Evolutionary conservation across 768 basidiomycete genomes (phyloP).

Genomic region (Epithele typhae): DNA sequence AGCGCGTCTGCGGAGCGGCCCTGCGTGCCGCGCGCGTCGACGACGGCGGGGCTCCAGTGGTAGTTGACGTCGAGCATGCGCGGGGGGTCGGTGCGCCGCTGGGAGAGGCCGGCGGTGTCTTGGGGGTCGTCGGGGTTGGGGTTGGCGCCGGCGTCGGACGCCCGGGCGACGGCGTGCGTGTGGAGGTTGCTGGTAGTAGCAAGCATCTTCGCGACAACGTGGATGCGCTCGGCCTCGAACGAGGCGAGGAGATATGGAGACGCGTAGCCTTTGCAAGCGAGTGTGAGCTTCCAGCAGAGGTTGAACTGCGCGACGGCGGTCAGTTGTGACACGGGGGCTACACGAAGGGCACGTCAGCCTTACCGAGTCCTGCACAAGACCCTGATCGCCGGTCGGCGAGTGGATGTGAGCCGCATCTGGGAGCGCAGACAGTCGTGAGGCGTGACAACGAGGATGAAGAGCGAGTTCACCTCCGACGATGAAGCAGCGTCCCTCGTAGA

Average conservation of each 20-base stretch:
- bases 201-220: slow-evolving; percentile 27
- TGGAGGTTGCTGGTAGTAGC: slow-evolving; percentile 17
- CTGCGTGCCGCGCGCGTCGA: slow-evolving; percentile 31
- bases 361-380: slow-evolving; percentile 26
- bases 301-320: slow-evolving; percentile 23
- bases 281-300: slow-evolving; percentile 28
- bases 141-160: background rate
- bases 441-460: background rate
- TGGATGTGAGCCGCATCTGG: slow-evolving; percentile 49
- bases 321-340: too few species aligned
- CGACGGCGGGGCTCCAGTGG: slow-evolving; percentile 43
- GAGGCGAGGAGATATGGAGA: slow-evolving; percentile 22
- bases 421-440: background rate
- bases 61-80: slow-evolving; percentile 50
- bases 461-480: slow-evolving; percentile 39
- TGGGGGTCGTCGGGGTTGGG: too few species aligned
- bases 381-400: slow-evolving; percentile 39
- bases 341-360: too few species aligned
- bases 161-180: background rate
- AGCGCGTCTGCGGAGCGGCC: slow-evolving; percentile 13
- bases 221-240: slow-evolving; percentile 27
- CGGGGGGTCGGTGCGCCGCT: slow-evolving; percentile 15
- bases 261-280: slow-evolving; percentile 24
- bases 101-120: too few species aligned
- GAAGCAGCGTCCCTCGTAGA: slow-evolving; percentile 41